Conservation (phyloP, 345 rosid species). For the Luvunga scandens region DNA sequence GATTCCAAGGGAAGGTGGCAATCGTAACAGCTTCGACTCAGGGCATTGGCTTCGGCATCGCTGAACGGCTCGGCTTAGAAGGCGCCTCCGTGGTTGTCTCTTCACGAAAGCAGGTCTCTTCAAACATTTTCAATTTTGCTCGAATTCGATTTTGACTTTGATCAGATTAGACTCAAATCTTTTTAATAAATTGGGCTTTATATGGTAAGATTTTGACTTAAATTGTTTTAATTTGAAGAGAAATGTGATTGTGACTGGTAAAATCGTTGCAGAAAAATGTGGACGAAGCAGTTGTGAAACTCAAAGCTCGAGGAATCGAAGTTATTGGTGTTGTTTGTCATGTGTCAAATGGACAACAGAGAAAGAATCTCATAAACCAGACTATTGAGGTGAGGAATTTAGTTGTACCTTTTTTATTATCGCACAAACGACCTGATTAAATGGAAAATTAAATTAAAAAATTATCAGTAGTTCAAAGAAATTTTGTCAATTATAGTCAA, state of each 20-base stretch:
- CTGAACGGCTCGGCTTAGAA: conserved; percentile 78
- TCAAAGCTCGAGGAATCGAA: conserved; percentile 63
- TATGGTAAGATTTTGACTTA: neutral
- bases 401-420: neutral
- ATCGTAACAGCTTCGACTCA: conserved; percentile 94
- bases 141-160: neutral
- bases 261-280: conserved; percentile 61
- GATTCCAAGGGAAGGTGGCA: conserved; percentile 81
- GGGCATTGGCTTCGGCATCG: conserved; percentile 83
- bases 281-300: conserved; percentile 75
- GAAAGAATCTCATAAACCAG: conserved; percentile 58
- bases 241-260: neutral
- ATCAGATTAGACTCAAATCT: too few species aligned
- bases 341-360: conserved; percentile 72
- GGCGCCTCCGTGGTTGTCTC: conserved; percentile 71
- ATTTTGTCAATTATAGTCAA: too few species aligned
- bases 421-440: neutral
- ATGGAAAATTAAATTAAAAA: neutral
- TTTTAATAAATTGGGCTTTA: neutral
- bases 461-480: too few species aligned
- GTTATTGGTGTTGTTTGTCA: conserved; percentile 85
- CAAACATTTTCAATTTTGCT: neutral
- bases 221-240: neutral
- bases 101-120: conserved; percentile 61
- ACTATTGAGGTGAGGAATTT: conserved; percentile 59